Conservation (phyloP, 345 rosid species). For the Eucalyptus coolabah region DNA sequence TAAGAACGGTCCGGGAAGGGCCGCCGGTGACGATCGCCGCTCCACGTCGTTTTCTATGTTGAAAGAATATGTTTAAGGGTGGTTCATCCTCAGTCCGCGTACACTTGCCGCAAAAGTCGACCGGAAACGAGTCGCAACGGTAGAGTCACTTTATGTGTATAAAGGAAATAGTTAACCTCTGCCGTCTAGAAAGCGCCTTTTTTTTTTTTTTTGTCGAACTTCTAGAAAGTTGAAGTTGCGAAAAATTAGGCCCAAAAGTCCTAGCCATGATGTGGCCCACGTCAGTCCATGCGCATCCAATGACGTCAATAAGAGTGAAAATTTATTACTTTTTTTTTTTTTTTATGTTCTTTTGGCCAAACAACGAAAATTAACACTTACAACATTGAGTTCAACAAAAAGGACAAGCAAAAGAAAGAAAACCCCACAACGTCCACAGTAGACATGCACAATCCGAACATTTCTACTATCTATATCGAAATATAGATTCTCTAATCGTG, state of each 20-base stretch:
- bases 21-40: too few relatives aligned
- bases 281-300: too few relatives aligned
- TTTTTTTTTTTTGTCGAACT: too few relatives aligned
- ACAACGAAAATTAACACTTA: neutral
- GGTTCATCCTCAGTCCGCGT: neutral
- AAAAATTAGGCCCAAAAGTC: too few relatives aligned
- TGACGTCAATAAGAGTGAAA: too few relatives aligned
- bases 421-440: neutral
- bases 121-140: neutral
- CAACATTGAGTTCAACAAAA: neutral
- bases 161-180: too few relatives aligned
- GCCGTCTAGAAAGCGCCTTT: too few relatives aligned
- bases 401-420: neutral
- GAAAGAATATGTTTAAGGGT: neutral
- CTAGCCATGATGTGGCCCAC: too few relatives aligned
- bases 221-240: too few relatives aligned
- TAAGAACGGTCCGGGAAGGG: neutral
- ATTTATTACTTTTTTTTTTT: too few relatives aligned
- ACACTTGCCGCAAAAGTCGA: neutral
- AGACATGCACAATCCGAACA: neutral
- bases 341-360: too few relatives aligned
- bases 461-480: neutral
- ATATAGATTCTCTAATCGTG: neutral
- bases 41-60: neutral
- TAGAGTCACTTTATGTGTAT: too few relatives aligned